A percentile compares a stretch with the other conserved stretches of the same genome.
These are phyloP conservation scores for Puccinia horiana DNA, from an alignment of 1,284 basidiomycete species.

Conservation along the genomic window DNA sequence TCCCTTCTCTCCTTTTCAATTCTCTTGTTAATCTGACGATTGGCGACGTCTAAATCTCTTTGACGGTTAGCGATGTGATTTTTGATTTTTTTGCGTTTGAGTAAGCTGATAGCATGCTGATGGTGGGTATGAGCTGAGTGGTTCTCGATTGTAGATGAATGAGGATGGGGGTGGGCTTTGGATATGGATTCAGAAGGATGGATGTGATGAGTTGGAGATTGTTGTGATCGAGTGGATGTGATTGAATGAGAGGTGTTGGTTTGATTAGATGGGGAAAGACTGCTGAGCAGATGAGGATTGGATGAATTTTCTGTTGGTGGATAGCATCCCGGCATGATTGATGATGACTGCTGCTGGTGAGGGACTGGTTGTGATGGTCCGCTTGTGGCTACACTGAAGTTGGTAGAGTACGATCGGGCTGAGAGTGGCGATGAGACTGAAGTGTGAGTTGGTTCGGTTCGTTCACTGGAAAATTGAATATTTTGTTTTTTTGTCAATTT, in stretches of 20 bases:
- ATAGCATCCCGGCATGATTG: neutral
- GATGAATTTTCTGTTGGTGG: neutral
- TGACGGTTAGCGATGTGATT: slow-evolving; percentile 13
- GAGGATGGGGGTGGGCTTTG: neutral
- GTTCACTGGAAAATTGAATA: neutral
- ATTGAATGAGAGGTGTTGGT: neutral
- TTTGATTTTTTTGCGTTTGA: slow-evolving; percentile 41
- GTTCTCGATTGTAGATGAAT: slow-evolving; percentile 5
- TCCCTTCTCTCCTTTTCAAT: slow-evolving; percentile 37
- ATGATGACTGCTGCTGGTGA: neutral
- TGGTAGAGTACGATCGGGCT: neutral
- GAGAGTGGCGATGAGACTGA: slow-evolving; percentile 26
- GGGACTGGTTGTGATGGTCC: neutral
- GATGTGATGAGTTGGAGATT: neutral
- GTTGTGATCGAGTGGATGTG: slow-evolving; percentile 8
- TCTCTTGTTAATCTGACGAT: slow-evolving; percentile 27
- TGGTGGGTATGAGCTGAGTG: neutral
- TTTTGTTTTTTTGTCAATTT: neutral
- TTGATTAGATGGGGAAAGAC: slow-evolving; percentile 8
- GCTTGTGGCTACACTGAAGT: neutral
- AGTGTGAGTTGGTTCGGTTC: slow-evolving; percentile 44
- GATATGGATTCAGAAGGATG: neutral
- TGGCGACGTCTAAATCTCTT: slow-evolving; percentile 32
- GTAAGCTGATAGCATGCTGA: slow-evolving; percentile 32
- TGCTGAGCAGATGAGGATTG: neutral